A percentile compares a stretch with the other conserved stretches of the same genome.
phyloP scores from a whole-genome alignment of 305 asterid genomes.

The Fraxinus xanthoxyloides region DNA sequence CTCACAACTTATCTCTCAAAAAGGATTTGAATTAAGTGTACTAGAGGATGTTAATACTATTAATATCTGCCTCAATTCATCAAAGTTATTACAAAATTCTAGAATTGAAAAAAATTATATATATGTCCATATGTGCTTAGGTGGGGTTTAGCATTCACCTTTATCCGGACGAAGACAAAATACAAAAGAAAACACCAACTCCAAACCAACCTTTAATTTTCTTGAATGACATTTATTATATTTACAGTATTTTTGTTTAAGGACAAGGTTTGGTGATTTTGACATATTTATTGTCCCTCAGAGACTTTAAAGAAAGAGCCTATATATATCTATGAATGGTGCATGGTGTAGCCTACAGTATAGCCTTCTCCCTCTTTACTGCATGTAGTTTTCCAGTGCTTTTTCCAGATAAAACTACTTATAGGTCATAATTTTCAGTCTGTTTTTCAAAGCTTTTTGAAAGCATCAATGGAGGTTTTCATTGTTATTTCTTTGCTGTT shows the following conservation, averaged over 20 bases:
- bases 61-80: neutral
- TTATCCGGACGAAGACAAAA: neutral
- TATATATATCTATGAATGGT: conserved; percentile 25
- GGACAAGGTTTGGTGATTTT: conserved; percentile 29
- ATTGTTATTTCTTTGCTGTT: conserved; percentile 15
- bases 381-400: neutral
- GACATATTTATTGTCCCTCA: conserved; percentile 38
- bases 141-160: neutral
- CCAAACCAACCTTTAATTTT: neutral
- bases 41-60: neutral
- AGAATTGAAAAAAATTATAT: neutral
- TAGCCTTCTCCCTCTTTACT: conserved; percentile 9
- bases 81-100: neutral
- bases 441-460: conserved; percentile 16
- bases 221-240: conserved; percentile 24
- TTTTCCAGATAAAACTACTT: neutral
- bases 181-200: neutral
- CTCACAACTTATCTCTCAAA: neutral
- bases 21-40: neutral
- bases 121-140: neutral
- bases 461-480: conserved; percentile 38
- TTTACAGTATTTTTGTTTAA: conserved; percentile 8
- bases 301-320: conserved; percentile 36
- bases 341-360: conserved; percentile 28
- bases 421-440: conserved; percentile 1